Percentiles rank a stretch among this genome's conserved stretches.
Evolutionary conservation across 768 basidiomycete genomes (phyloP).

Genomic region (Galerina marginata): DNA sequence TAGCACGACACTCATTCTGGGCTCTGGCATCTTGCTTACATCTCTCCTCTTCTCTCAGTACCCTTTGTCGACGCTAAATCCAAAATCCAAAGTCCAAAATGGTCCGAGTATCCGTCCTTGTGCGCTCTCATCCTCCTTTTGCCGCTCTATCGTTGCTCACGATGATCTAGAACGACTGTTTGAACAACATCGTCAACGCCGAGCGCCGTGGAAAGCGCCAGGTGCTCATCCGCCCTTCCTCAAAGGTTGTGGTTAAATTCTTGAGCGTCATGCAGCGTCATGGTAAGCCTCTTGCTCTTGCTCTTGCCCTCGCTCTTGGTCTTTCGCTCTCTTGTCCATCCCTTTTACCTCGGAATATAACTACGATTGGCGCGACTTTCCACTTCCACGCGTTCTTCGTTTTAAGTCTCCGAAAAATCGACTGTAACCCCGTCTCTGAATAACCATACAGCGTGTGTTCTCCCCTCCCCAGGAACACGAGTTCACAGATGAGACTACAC

Average conservation of each 20-base stretch:
- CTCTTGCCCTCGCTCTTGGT: conserved; percentile 1
- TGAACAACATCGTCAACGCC: conserved; percentile 99
- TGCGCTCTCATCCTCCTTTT: conserved; percentile 63
- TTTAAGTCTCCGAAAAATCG: conserved; percentile 85
- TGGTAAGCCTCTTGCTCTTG: conserved; percentile 58
- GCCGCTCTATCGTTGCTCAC: too few relatives aligned
- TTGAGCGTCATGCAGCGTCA: conserved; percentile 99
- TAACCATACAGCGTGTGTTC: conserved; percentile 66
- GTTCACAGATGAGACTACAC: conserved; percentile 67
- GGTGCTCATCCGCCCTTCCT: conserved; percentile 95
- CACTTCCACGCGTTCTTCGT: conserved; percentile 70
- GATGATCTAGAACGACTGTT: conserved; percentile 51
- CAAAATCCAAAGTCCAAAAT: conserved; percentile 50
- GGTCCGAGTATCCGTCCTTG: conserved; percentile 90
- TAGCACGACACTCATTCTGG: conserved; percentile 87
- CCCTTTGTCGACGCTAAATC: conserved; percentile 7
- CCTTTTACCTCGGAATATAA: conserved; percentile 71
- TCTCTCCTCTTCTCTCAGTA: conserved; percentile 21
- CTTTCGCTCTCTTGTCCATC: not conserved
- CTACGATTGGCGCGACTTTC: conserved; percentile 73
- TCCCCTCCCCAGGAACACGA: conserved; percentile 39
- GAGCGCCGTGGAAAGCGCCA: conserved; percentile 99
- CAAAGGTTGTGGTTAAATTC: conserved; percentile 98
- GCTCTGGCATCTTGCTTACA: conserved; percentile 48
- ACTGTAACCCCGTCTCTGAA: conserved; percentile 44